phyloP scores from a whole-genome alignment of 352 stramenopile genomes.

The Peronosclerospora sorghi region DNA sequence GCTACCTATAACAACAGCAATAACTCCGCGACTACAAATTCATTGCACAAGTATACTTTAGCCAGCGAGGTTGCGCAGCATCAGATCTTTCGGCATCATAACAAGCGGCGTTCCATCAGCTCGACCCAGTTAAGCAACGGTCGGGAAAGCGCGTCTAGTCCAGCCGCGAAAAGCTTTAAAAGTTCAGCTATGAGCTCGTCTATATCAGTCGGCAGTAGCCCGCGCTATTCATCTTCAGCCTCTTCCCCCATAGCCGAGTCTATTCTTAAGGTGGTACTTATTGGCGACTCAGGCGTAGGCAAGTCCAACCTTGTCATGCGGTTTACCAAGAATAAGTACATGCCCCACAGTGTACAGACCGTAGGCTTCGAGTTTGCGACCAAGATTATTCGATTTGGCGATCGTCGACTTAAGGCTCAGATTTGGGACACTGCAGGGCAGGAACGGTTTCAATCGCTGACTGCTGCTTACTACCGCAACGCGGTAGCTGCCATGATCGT shows the following conservation, averaged over 20 bases:
- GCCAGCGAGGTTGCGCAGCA: conserved; percentile 62
- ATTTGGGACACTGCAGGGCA: conserved; percentile 86
- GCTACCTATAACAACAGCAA: too few relatives aligned
- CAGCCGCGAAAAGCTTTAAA: not conserved
- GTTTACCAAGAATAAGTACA: conserved; percentile 86
- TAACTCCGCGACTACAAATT: too few relatives aligned
- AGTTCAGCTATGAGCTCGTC: conserved; percentile 18
- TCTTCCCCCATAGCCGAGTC: conserved; percentile 25
- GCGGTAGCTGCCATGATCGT: conserved; percentile 86
- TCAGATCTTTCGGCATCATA: conserved; percentile 18
- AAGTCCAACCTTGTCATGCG: conserved; percentile 84
- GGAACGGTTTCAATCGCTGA: conserved; percentile 87
- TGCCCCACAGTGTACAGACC: conserved; percentile 62
- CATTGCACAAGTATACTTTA: too few relatives aligned
- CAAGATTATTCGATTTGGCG: conserved; percentile 77
- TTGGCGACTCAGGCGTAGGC: conserved; percentile 79
- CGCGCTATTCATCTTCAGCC: conserved; percentile 28
- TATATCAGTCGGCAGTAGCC: conserved; percentile 34
- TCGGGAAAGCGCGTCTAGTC: conserved; percentile 1
- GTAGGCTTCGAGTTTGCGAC: conserved; percentile 85
- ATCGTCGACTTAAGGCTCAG: conserved; percentile 77
- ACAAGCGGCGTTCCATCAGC: conserved; percentile 34
- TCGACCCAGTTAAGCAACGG: conserved; percentile 18
- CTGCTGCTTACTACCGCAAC: conserved; percentile 87
- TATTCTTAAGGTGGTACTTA: conserved; percentile 83